Conservation (phyloP, 306 rosid species). For the Acacia confusa region DNA sequence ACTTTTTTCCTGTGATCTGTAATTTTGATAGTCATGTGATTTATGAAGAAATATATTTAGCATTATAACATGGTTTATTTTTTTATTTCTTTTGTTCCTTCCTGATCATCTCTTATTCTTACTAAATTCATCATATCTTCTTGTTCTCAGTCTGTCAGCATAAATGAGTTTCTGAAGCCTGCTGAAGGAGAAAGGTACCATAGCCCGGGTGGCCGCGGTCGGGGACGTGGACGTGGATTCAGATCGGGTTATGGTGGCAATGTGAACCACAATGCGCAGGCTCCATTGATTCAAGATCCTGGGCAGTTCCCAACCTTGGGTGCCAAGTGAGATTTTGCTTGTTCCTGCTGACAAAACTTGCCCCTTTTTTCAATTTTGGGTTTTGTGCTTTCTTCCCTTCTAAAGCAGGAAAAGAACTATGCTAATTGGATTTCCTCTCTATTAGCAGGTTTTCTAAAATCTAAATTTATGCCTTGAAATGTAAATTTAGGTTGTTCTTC, state of each 20-base stretch:
- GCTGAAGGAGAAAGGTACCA: slow-evolving; percentile 80
- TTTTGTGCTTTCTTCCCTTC: slow-evolving; percentile 38
- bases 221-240: slow-evolving; percentile 78
- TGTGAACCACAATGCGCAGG: slow-evolving; percentile 44
- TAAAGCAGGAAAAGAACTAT: slow-evolving; percentile 45
- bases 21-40: background rate
- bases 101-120: background rate
- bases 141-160: slow-evolving; percentile 60
- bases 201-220: slow-evolving; percentile 69
- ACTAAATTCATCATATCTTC: background rate
- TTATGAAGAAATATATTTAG: background rate
- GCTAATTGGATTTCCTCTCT: slow-evolving; percentile 33
- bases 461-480: slow-evolving; percentile 34
- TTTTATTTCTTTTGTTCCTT: too few species aligned
- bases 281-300: slow-evolving; percentile 84
- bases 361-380: slow-evolving; percentile 51
- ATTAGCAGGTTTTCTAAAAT: slow-evolving; percentile 22
- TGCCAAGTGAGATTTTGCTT: slow-evolving; percentile 68
- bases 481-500: slow-evolving; percentile 62
- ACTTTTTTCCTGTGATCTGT: background rate
- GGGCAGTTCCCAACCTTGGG: slow-evolving; percentile 95
- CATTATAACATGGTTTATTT: background rate
- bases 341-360: slow-evolving; percentile 34
- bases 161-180: slow-evolving; percentile 90
- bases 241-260: slow-evolving; percentile 59